phyloP scores from a whole-genome alignment of 1,284 basidiomycete genomes.

The Leccinum angustisporum region DNA sequence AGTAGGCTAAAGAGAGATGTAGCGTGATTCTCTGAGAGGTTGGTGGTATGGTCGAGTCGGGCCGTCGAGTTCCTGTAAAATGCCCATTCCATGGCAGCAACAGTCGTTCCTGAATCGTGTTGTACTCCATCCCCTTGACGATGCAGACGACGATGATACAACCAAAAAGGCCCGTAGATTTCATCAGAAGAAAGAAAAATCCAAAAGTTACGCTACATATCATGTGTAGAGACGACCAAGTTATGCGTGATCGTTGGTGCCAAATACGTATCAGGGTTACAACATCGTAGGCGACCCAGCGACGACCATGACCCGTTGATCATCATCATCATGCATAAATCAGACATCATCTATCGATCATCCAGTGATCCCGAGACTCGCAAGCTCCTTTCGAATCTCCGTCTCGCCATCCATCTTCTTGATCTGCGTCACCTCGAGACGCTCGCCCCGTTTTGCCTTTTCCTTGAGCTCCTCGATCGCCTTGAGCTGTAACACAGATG shows the following conservation, averaged over 20 bases:
- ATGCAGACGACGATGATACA: background rate
- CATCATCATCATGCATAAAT: background rate
- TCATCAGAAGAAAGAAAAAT: background rate
- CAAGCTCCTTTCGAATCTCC: slow-evolving; percentile 81
- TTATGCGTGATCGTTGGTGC: background rate
- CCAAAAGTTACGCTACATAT: background rate
- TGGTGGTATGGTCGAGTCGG: too few relatives aligned
- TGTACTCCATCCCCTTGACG: background rate
- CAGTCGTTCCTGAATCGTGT: too few relatives aligned
- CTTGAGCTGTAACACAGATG: slow-evolving; percentile 64
- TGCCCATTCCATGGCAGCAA: too few relatives aligned
- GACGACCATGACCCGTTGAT: background rate
- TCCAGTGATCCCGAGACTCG: slow-evolving; percentile 23
- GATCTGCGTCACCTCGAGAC: slow-evolving; percentile 89
- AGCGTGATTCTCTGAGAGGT: too few relatives aligned
- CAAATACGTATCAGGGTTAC: background rate
- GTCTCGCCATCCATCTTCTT: slow-evolving; percentile 92
- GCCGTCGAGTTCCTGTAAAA: too few relatives aligned
- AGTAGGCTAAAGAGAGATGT: too few relatives aligned
- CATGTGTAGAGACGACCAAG: background rate
- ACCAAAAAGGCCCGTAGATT: slow-evolving; percentile 11
- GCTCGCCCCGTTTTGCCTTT: slow-evolving; percentile 82
- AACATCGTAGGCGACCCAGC: background rate
- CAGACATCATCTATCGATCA: slow-evolving; percentile 10
- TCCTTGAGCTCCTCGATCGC: slow-evolving; percentile 96